A percentile compares a stretch with the other conserved stretches of the same genome.
Conservation (phyloP, 352 stramenopile species). For the Pythium sukuiense region DNA sequence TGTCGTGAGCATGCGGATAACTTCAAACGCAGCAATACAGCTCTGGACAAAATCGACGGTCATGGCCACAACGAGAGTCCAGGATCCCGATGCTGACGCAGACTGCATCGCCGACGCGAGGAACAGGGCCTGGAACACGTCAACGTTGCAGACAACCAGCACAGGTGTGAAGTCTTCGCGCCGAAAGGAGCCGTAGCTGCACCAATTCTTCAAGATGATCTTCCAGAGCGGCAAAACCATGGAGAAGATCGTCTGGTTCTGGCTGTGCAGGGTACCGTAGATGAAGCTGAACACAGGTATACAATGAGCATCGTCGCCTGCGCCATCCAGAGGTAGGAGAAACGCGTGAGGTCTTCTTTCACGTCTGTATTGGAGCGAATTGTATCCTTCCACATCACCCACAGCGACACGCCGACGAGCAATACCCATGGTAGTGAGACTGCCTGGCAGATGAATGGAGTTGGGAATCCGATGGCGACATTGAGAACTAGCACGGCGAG, state of each 20-base stretch:
- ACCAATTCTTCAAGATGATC: constrained; percentile 2
- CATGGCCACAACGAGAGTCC: too few relatives aligned
- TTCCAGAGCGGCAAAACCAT: constrained; percentile 4
- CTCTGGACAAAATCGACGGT: too few relatives aligned
- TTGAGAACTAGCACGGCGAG: too few relatives aligned
- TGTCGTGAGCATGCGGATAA: too few relatives aligned
- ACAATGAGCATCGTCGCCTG: neutral
- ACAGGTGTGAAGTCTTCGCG: constrained; percentile 13
- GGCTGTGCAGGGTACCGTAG: neutral
- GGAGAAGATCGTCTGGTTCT: neutral
- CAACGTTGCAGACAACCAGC: constrained; percentile 7
- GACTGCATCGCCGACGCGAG: too few relatives aligned
- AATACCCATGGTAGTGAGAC: neutral
- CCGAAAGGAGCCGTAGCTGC: neutral
- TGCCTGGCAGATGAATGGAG: constrained; percentile 5
- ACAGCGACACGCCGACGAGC: neutral
- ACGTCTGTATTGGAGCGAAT: neutral
- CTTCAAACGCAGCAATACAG: too few relatives aligned
- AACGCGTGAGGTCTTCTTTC: neutral
- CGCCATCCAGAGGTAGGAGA: neutral
- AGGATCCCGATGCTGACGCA: too few relatives aligned
- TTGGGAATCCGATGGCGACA: constrained; percentile 18
- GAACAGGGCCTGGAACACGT: too few relatives aligned
- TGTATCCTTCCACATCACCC: constrained; percentile 1
- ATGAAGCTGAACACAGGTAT: constrained; percentile 11